Percentiles rank a stretch among this genome's conserved stretches.
phyloP scores from a whole-genome alignment of 202 grass and related monocot species.

The Cymbopogon flexuosus region DNA sequence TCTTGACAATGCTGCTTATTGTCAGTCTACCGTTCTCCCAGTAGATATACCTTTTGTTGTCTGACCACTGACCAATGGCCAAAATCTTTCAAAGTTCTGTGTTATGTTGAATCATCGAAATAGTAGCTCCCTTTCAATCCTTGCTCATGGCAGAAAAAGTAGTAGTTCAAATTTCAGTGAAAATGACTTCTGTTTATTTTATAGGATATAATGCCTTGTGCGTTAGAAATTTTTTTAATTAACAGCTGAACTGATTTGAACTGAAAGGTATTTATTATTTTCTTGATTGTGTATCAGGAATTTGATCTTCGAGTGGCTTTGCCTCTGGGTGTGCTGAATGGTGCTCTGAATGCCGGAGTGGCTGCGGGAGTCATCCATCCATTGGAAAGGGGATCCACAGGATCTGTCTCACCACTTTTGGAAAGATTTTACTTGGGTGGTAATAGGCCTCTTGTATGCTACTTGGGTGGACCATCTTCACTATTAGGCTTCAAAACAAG shows the following conservation, averaged over 20 bases:
- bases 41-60: neutral
- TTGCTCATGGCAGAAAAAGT: neutral
- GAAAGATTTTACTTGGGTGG: conserved; percentile 76
- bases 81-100: neutral
- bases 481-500: conserved; percentile 65
- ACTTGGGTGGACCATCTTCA: conserved; percentile 60
- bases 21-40: too few relatives aligned
- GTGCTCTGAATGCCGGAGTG: conserved; percentile 69
- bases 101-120: neutral
- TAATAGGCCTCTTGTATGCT: conserved; percentile 56
- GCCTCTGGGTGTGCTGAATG: conserved; percentile 58
- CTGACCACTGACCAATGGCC: neutral
- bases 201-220: neutral
- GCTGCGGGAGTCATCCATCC: conserved; percentile 61
- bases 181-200: neutral
- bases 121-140: neutral
- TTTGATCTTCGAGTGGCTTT: conserved; percentile 75
- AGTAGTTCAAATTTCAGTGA: neutral
- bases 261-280: neutral
- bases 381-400: conserved; percentile 44
- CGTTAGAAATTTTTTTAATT: neutral
- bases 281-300: conserved; percentile 50
- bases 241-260: neutral
- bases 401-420: conserved; percentile 40
- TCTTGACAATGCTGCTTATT: too few relatives aligned